Evolutionary conservation across 805 yeast species (phyloP), one percentile per base, ranked within the genome.

Genomic region (Candida fluviatilis): DNA sequence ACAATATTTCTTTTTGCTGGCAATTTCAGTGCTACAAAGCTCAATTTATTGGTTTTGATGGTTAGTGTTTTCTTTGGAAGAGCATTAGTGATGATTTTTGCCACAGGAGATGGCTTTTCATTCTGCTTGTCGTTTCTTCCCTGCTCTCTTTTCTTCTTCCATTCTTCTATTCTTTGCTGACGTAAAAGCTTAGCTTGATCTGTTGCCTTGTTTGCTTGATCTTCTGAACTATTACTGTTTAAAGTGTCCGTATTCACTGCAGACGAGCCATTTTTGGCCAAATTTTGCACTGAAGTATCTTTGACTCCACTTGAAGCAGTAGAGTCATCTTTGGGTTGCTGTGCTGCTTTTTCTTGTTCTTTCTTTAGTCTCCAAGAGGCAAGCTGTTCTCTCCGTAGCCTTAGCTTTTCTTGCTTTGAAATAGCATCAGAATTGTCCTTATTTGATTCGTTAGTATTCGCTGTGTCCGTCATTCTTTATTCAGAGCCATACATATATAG

Each of bases 291-390:
- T 6, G 6, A 11, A 14, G 32, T 7, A 6, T 24, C 31, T 18
- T 24, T 14, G 7, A 37, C 5, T 28, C n/a, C 24, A n/a, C n/a
- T n/a, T n/a, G n/a, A n/a, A n/a, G n/a, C n/a, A n/a, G n/a, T n/a
- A n/a, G n/a, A n/a, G n/a, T n/a, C n/a, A n/a, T n/a, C n/a, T 12
- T 26, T 26, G 13, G 14, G 5, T 13, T 13, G 6, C 29, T 13
- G 15, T 48, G 39, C 23, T 47, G 47, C 32, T 50, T 50, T 21
- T 27, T 53, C 53, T 36, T 62, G 62, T 28, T 66, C 67, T 51
- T 76, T 77, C 57, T 76, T 76, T 47, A 62, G 64, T 49, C 76
- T 79, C 87, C 87, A 82, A 32, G 71, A 72, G 4, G 76, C 76
- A 35, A 80, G 51, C 47, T 71, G 73, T 43, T 75, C 79, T 43